Base-by-base conservation (phyloP, 495 filamentous ascomycete species). In the Neurospora sp. region DNA sequence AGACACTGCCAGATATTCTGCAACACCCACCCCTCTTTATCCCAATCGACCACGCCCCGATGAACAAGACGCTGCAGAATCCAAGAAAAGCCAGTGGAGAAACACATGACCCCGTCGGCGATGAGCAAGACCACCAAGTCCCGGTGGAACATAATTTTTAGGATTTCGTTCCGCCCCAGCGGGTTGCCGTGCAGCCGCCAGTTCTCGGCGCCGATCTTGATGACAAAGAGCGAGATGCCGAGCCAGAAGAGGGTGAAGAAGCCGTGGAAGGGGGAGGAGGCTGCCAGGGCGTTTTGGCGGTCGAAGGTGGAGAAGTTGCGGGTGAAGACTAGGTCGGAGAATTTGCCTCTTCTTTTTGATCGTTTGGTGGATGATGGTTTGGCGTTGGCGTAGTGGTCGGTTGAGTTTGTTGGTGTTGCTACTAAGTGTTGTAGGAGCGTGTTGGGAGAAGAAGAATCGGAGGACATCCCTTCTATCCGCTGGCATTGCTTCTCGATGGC, bases 231-330 rank as follows among this genome's bases (percentile, higher is more conserved):
- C 31, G 83, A 83, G 73, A 92, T 87, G 4, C 84, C 84, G 68
- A 94, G 85, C 87, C 91, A 94, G 80, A 93, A 93, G 6, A 94
- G 85, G 1, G 89, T 91, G 74, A 91, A 93, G 80, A 94, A 93
- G 39, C 91, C 91, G 75, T 91, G 87, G 74, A 93, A 93, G 9
- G 88, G 86, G 35, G 86, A 89, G 18, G 87, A 84, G 14, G 84
- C 82, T 14, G 83, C 84, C 2, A 79, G 78, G 7, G 84, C 83
- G 80, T 92, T 92, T 73, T 89, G 88, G 14, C 89, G 84, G 78
- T 94, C 91, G 75, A 94, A 93, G 6, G 89, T 82, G 1, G 90
- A 90, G 76, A 91, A 91, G 70, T 87, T 87, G 41, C 87, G 84
- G 3, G 90, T 92, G 77, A 93, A 92, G 20, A 90, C 86, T 45